Conservation (phyloP, 163 green algal genomes). For the Chloroidium sp. region DNA sequence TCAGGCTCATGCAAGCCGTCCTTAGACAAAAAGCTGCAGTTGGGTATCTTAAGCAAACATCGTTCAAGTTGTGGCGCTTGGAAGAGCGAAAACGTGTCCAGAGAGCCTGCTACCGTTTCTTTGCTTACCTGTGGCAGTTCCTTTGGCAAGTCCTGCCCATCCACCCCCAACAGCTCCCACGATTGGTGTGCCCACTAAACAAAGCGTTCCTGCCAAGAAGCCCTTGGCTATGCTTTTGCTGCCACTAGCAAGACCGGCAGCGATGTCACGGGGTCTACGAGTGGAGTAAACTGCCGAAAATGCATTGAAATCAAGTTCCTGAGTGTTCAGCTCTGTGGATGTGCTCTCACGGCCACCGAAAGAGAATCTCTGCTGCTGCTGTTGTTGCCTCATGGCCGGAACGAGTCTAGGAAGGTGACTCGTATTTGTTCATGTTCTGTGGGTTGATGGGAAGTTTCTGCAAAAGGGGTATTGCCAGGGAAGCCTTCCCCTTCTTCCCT, state of each 20-base stretch:
- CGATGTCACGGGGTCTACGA: constrained; percentile 18
- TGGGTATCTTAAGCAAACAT: background rate
- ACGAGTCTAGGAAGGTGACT: too few species aligned
- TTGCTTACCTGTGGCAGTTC: constrained; percentile 48
- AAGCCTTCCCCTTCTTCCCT: too few species aligned
- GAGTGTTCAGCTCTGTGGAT: too few species aligned
- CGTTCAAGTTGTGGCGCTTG: background rate
- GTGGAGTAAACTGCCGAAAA: too few species aligned
- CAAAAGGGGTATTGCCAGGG: too few species aligned
- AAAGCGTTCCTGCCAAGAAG: constrained; percentile 44
- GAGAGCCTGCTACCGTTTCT: background rate
- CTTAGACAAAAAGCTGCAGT: background rate
- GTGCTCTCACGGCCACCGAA: too few species aligned
- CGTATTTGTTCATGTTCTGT: too few species aligned
- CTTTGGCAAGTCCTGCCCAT: constrained; percentile 65
- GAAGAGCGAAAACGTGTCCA: background rate
- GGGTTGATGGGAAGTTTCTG: too few species aligned
- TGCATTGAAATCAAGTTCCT: too few species aligned
- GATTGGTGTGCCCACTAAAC: constrained; percentile 64
- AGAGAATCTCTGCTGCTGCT: too few species aligned
- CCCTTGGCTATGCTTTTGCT: constrained; percentile 68
- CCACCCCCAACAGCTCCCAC: constrained; percentile 63
- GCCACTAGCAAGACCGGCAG: constrained; percentile 51
- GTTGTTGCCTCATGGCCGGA: too few species aligned
- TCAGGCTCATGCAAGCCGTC: background rate